Percentiles rank a stretch among this genome's conserved stretches.
Evolutionary conservation across 1,284 basidiomycete species (phyloP).

Genomic region (Taiwanofungus camphoratus): DNA sequence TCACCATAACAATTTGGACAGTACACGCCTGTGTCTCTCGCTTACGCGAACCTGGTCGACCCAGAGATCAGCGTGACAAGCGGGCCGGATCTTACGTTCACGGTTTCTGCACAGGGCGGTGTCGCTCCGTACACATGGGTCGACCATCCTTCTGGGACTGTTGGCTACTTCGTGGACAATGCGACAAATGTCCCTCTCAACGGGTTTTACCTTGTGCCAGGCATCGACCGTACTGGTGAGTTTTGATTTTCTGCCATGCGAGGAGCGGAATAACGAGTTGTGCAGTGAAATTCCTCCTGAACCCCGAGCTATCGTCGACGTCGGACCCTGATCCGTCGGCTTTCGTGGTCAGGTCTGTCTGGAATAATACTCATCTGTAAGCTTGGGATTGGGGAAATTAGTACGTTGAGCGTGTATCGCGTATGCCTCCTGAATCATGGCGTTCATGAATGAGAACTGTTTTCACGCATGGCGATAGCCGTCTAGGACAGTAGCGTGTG

Average conservation of each 20-base stretch:
- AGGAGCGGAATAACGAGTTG: neutral
- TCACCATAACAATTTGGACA: too few species aligned
- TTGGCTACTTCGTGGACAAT: constrained; percentile 48
- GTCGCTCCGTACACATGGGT: constrained; percentile 57
- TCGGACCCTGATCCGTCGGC: constrained; percentile 34
- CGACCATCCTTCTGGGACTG: constrained; percentile 48
- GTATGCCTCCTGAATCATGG: too few species aligned
- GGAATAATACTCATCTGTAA: constrained; percentile 49
- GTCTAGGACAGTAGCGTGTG: too few species aligned
- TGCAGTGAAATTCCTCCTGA: constrained; percentile 41
- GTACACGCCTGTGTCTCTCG: constrained; percentile 50
- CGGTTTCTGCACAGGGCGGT: constrained; percentile 45
- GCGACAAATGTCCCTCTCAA: constrained; percentile 38
- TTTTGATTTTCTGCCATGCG: neutral
- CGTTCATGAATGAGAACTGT: too few species aligned
- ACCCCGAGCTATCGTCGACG: constrained; percentile 33
- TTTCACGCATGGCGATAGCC: too few species aligned
- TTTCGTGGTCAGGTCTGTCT: constrained; percentile 50
- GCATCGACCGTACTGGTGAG: constrained; percentile 43
- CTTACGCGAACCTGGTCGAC: constrained; percentile 39
- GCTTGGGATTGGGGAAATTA: too few species aligned
- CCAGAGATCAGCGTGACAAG: constrained; percentile 38
- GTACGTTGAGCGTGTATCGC: too few species aligned
- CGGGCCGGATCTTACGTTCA: constrained; percentile 38
- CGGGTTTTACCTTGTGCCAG: constrained; percentile 46